These are phyloP conservation scores for Chlorociboria aeruginascens DNA, from an alignment of 495 filamentous ascomycete genomes.

Conservation along the genomic window DNA sequence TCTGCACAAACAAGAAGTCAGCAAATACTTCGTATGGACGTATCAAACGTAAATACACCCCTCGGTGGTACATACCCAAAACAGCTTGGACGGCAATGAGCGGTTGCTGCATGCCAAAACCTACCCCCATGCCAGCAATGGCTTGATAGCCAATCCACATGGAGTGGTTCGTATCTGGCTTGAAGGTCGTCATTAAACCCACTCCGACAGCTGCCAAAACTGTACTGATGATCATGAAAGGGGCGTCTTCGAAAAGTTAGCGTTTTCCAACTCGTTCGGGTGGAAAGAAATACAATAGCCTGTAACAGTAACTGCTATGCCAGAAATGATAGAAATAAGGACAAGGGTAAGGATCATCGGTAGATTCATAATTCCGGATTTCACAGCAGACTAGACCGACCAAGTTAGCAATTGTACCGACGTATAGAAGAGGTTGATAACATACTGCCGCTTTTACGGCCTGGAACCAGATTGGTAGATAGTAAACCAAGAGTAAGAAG, in stretches of 20 bases:
- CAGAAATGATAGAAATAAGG: constrained; percentile 22
- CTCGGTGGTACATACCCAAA: too few relatives aligned
- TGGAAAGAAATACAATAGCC: constrained; percentile 26
- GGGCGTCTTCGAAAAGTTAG: constrained; percentile 12
- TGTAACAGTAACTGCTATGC: constrained; percentile 21
- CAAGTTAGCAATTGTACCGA: too few relatives aligned
- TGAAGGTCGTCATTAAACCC: constrained; percentile 7
- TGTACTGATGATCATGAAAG: constrained; percentile 20
- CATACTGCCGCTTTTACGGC: constrained; percentile 47
- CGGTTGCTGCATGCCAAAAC: constrained; percentile 7
- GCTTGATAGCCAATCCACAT: constrained; percentile 8
- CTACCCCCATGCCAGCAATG: constrained; percentile 4
- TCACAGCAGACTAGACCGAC: constrained; percentile 2
- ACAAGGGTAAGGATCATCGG: constrained; percentile 33
- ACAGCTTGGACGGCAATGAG: constrained; percentile 9
- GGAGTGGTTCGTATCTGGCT: background rate
- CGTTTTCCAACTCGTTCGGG: constrained; percentile 19
- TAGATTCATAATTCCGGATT: constrained; percentile 33
- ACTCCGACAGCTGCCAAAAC: constrained; percentile 38
- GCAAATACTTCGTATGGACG: too few relatives aligned
- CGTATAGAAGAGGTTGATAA: background rate
- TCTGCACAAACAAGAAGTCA: too few relatives aligned
- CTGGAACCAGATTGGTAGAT: constrained; percentile 76
- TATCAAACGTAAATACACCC: too few relatives aligned
- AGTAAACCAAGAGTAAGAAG: constrained; percentile 50